Evolutionary conservation across 345 rosid species (phyloP), one percentile per base, ranked within the genome.

Genomic region (Excoecaria cochinchinensis): DNA sequence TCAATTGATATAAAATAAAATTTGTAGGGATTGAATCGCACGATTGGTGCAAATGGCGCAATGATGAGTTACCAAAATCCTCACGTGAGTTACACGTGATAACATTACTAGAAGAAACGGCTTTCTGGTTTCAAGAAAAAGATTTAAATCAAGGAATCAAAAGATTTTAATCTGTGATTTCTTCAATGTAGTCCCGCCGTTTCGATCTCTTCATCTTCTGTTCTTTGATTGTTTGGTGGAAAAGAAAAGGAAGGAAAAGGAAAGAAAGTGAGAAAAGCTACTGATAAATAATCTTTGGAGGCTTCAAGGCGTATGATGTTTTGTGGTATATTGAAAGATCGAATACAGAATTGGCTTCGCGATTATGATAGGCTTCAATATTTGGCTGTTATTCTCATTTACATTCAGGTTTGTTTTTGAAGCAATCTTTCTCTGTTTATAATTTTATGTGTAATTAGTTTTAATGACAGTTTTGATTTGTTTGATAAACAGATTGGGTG

Each of bases 331-430:
- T 78, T 92, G 38, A 83, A 90, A 71, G 86, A 82, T 76, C 81
- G 83, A 74, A 31, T 90, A n/a, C 89, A 57, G 53, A 71, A 72
- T 64, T 92, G 89, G 85, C 78, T 94, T 79, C 87, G 88, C 59
- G 94, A 94, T 79, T 92, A 90, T 77, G 92, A 78, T 79, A 77
- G 87, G 80, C 95, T 94, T 31, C 93, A 90, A 73, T 82, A 76
- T 66, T 36, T 89, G 69, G 97, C 93, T 69, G 88, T 90, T 78
- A 69, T 88, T 73, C 93, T 94, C 85, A 82, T 92, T 63, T 92
- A 94, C 89, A 81, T 88, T 72, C 96, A 94, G 89, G 98, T 93
- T 9, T 66, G 31, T 31, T 31, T 31, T 31, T 31, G 31, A 16
- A 13, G 12, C 24, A 7, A 67, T 74, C 25, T 59, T 42, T 15